Conservation (phyloP, 1,139 yeast genomes). For the Zygosaccharomyces pseudobailii region DNA sequence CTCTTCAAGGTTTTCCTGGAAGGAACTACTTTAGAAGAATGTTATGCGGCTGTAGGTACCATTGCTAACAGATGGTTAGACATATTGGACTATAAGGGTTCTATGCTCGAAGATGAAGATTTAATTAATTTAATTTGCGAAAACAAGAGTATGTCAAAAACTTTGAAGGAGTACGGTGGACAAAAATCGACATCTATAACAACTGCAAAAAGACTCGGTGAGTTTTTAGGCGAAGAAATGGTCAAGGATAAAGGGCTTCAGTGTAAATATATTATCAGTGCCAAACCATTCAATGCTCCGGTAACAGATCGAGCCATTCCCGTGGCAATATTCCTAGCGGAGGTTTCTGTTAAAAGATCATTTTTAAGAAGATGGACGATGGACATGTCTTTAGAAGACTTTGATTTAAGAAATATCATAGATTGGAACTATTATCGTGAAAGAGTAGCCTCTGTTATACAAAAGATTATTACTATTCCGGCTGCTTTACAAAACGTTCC, state of each 20-base stretch:
- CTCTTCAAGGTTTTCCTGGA: conserved; percentile 86
- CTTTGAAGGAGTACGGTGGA: conserved; percentile 79
- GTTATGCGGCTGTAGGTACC: conserved; percentile 84
- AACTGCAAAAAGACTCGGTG: conserved; percentile 89
- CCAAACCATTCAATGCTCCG: conserved; percentile 79
- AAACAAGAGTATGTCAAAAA: conserved; percentile 91
- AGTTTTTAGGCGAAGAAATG: conserved; percentile 96
- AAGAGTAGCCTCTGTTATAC: conserved; percentile 87
- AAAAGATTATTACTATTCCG: conserved; percentile 93
- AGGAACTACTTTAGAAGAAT: conserved; percentile 70
- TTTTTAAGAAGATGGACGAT: conserved; percentile 83
- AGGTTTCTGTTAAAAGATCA: conserved; percentile 50
- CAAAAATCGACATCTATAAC: conserved; percentile 96
- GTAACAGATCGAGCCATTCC: conserved; percentile 97
- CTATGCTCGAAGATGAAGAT: conserved; percentile 88
- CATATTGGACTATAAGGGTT: conserved; percentile 82
- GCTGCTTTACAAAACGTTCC: conserved; percentile 86
- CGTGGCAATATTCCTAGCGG: conserved; percentile 91
- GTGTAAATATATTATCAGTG: conserved; percentile 88
- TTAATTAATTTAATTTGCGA: conserved; percentile 93
- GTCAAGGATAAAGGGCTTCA: conserved; percentile 95
- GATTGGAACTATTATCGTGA: conserved; percentile 95
- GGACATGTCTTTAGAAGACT: conserved; percentile 71
- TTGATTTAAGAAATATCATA: conserved; percentile 82
- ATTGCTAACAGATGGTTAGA: conserved; percentile 97